These are phyloP conservation scores for Schrenkiella parvula DNA, from an alignment of 345 rosid genomes.

Conservation along the genomic window DNA sequence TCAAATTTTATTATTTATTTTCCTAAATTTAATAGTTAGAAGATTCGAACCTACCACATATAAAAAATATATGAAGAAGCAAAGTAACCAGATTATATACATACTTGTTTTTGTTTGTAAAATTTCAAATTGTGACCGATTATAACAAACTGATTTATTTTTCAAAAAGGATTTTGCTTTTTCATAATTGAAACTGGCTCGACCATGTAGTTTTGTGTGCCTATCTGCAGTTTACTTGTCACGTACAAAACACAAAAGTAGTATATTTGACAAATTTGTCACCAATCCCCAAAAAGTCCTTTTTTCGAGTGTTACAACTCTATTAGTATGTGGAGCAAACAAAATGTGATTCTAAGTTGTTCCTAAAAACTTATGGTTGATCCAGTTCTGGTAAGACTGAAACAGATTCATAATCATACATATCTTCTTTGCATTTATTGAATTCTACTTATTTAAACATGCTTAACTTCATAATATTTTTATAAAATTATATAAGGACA, in stretches of 20 bases:
- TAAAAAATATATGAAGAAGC: background rate
- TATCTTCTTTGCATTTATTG: background rate
- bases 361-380: background rate
- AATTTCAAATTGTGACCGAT: background rate
- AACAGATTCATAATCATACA: background rate
- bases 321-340: background rate
- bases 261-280: background rate
- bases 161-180: background rate
- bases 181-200: background rate
- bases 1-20: background rate
- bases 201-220: constrained; percentile 13
- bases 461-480: background rate
- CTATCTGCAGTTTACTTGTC: constrained; percentile 6
- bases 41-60: background rate
- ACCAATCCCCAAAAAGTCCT: background rate
- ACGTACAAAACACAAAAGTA: background rate
- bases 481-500: background rate
- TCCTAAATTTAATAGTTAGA: background rate
- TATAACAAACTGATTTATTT: background rate
- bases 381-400: background rate
- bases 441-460: background rate
- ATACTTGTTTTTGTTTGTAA: background rate
- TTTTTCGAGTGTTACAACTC: background rate
- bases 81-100: background rate
- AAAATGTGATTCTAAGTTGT: background rate